Conservation (phyloP, 1,284 basidiomycete genomes). For the Pterula multifida region DNA sequence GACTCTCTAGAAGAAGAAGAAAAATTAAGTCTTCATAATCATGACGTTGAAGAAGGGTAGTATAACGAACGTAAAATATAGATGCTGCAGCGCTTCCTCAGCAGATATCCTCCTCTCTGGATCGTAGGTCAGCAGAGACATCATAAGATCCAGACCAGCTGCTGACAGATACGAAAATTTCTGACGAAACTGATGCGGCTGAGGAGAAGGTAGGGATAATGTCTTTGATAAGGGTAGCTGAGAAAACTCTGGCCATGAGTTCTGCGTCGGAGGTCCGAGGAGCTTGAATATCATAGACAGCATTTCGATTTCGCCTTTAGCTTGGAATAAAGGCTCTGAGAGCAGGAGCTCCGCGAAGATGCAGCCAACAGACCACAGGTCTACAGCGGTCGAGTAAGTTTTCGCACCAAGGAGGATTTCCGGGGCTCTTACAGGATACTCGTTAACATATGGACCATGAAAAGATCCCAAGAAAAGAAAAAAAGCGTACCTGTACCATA, state of each 20-base stretch:
- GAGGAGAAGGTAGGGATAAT: slow-evolving; percentile 69
- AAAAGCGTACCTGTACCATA: slow-evolving; percentile 88
- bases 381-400: slow-evolving; percentile 91
- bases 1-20: slow-evolving; percentile 53
- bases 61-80: slow-evolving; percentile 77
- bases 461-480: background rate
- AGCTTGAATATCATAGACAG: slow-evolving; percentile 89
- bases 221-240: slow-evolving; percentile 72
- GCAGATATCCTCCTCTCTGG: slow-evolving; percentile 78
- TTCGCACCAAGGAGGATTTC: slow-evolving; percentile 90
- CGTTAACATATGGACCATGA: slow-evolving; percentile 8
- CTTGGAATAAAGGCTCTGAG: slow-evolving; percentile 90
- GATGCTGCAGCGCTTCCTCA: slow-evolving; percentile 80
- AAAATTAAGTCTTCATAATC: no score
- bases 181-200: slow-evolving; percentile 58
- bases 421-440: slow-evolving; percentile 59
- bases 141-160: slow-evolving; percentile 80
- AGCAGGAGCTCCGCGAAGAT: slow-evolving; percentile 95
- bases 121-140: slow-evolving; percentile 80
- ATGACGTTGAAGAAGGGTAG: no score
- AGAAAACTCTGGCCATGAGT: slow-evolving; percentile 80
- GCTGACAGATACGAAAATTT: slow-evolving; percentile 74
- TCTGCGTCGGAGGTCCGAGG: slow-evolving; percentile 78
- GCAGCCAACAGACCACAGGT: slow-evolving; percentile 99
- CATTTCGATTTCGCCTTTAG: slow-evolving; percentile 91